A percentile compares a stretch with the other conserved stretches of the same genome.
phyloP scores from a whole-genome alignment of 176 grass and related monocot species.

The Phyllostachys edulis region DNA sequence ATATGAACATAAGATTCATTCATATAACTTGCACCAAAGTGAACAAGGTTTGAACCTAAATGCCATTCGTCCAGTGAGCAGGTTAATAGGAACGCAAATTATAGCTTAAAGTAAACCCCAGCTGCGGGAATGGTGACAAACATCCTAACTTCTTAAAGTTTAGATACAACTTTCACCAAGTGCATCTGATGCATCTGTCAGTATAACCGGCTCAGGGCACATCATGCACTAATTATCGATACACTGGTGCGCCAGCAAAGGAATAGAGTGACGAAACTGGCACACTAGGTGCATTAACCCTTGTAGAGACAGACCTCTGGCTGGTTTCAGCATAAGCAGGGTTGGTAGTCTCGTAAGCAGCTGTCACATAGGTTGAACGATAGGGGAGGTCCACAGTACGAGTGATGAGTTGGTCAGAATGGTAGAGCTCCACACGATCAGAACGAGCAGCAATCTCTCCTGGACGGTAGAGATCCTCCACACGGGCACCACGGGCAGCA shows the following conservation, averaged over 20 bases:
- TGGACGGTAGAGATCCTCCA: constrained; percentile 30
- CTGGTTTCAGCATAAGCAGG: constrained; percentile 39
- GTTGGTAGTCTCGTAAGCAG: constrained; percentile 34
- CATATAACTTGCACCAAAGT: not conserved
- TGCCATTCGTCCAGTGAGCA: constrained; percentile 10
- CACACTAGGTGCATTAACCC: constrained; percentile 6
- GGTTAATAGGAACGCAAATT: not conserved
- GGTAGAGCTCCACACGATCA: constrained; percentile 31
- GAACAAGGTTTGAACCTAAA: not conserved
- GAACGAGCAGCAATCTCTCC: constrained; percentile 9
- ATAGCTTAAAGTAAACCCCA: not conserved
- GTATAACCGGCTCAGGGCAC: not conserved
- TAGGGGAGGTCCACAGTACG: constrained; percentile 14
- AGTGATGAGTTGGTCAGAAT: constrained; percentile 14
- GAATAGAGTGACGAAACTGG: constrained; percentile 51
- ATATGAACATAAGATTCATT: not conserved
- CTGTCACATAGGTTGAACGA: not conserved
- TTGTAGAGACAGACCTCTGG: constrained; percentile 25
- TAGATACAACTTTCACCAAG: not conserved
- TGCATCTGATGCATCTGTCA: not conserved
- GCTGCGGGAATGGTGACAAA: not conserved
- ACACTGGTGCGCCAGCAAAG: constrained; percentile 40
- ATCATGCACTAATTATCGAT: constrained; percentile 32
- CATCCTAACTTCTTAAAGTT: constrained; percentile 26
- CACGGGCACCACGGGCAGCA: constrained; percentile 20